Conservation (phyloP, 768 basidiomycete species). For the Tulasnella calospora region DNA sequence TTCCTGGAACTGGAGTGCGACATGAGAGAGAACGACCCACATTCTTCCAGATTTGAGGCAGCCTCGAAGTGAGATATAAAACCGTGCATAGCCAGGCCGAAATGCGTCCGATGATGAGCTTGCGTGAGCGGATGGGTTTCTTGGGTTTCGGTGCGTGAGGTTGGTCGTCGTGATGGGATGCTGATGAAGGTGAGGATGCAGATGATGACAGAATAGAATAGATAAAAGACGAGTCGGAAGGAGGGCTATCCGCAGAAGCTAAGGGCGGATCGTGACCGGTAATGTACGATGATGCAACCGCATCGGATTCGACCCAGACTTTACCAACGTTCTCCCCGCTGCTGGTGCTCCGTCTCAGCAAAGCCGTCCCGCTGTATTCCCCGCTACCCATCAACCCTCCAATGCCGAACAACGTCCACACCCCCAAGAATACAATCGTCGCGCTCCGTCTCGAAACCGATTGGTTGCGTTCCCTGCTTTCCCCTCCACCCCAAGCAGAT, state of each 20-base stretch:
- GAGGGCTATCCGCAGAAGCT: neutral
- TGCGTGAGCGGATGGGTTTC: slow-evolving; percentile 33
- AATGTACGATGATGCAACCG: neutral
- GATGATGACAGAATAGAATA: slow-evolving; percentile 9
- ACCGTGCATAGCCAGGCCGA: slow-evolving; percentile 94
- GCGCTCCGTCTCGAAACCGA: slow-evolving; percentile 55
- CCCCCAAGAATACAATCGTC: slow-evolving; percentile 75
- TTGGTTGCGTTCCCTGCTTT: slow-evolving; percentile 39
- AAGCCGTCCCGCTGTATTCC: neutral
- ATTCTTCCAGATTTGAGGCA: slow-evolving; percentile 99
- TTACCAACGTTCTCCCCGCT: neutral
- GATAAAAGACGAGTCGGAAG: neutral
- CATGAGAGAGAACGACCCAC: slow-evolving; percentile 47
- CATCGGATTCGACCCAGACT: neutral
- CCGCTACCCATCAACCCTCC: slow-evolving; percentile 38
- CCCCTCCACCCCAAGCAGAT: slow-evolving; percentile 32
- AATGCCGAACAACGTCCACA: slow-evolving; percentile 68
- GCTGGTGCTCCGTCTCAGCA: neutral
- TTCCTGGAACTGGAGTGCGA: no score
- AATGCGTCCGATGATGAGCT: slow-evolving; percentile 78
- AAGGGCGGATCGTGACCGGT: neutral
- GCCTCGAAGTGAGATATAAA: slow-evolving; percentile 83
- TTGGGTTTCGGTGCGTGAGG: slow-evolving; percentile 19
- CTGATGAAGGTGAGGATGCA: neutral
- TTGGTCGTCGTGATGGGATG: slow-evolving; percentile 9